Evolutionary conservation across 225 moss, liverwort and hornwort genomes (phyloP).

Genomic region (Polytrichum commune): DNA sequence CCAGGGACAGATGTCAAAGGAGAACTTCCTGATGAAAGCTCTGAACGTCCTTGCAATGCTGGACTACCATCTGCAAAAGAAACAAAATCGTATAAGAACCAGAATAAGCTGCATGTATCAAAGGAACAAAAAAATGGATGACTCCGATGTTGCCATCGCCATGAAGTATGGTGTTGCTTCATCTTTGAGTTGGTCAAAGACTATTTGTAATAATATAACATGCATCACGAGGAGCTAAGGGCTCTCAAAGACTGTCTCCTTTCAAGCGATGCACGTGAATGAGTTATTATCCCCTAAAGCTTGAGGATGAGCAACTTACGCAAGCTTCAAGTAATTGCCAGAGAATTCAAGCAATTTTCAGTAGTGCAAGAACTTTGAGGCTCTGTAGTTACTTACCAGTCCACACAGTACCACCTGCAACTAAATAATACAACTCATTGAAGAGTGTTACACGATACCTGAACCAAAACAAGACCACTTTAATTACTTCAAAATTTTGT

Average conservation of each 20-base stretch:
- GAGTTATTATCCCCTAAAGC: no score
- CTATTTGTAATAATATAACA: no score
- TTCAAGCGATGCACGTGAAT: no score
- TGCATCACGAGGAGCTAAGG: no score
- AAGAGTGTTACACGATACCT: conserved; percentile 99
- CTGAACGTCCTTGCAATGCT: conserved; percentile 70
- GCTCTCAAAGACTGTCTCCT: no score
- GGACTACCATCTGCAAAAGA: conserved; percentile 72
- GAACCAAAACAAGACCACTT: conserved; percentile 5
- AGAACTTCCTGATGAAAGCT: conserved; percentile 53
- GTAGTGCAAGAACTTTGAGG: no score
- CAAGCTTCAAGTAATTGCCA: no score
- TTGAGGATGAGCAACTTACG: no score
- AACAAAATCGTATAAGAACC: background rate
- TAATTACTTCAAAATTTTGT: background rate
- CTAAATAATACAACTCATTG: conserved; percentile 95
- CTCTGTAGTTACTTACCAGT: conserved; percentile 57
- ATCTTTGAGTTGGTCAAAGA: no score
- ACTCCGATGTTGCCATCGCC: no score
- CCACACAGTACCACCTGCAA: conserved; percentile 98
- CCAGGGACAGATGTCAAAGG: conserved; percentile 36
- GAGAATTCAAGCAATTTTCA: no score
- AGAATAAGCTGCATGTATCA: background rate
- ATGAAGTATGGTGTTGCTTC: no score
- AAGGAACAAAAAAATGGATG: background rate